Conservation (phyloP, 495 filamentous ascomycete species). For the Penicillium steckii region DNA sequence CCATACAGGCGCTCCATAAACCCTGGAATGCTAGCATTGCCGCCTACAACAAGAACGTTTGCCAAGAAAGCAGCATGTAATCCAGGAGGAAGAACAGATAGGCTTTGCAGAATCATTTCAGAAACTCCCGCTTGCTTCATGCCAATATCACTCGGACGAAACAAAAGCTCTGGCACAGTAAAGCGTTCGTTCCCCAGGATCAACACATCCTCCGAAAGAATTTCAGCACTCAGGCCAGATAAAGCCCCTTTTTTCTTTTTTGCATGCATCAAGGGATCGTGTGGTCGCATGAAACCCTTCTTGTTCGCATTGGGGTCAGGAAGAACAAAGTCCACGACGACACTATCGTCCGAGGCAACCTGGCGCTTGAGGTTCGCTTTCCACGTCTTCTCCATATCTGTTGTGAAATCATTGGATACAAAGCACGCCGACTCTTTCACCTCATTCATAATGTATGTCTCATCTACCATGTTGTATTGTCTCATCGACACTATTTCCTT, state of each 20-base stretch:
- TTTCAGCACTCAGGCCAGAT: slow-evolving; percentile 51
- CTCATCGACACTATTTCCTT: slow-evolving; percentile 86
- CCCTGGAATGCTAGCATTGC: slow-evolving; percentile 74
- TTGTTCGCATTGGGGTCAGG: slow-evolving; percentile 81
- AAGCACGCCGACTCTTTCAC: slow-evolving; percentile 92
- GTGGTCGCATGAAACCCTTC: slow-evolving; percentile 71
- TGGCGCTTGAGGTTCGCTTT: slow-evolving; percentile 64
- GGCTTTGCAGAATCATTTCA: slow-evolving; percentile 74
- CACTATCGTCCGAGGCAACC: slow-evolving; percentile 52
- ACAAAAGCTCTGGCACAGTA: slow-evolving; percentile 84
- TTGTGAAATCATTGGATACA: slow-evolving; percentile 72
- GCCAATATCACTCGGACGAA: slow-evolving; percentile 82
- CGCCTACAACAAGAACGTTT: slow-evolving; percentile 87
- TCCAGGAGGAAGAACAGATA: slow-evolving; percentile 72
- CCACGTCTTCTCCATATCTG: slow-evolving; percentile 80
- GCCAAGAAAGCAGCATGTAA: slow-evolving; percentile 77
- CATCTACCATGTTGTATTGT: slow-evolving; percentile 92
- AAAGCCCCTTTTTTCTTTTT: slow-evolving; percentile 56
- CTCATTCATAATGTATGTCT: slow-evolving; percentile 88
- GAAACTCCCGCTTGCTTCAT: slow-evolving; percentile 81
- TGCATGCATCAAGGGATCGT: slow-evolving; percentile 63
- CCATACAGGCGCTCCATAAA: slow-evolving; percentile 75
- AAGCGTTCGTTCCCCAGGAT: slow-evolving; percentile 92
- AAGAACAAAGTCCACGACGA: slow-evolving; percentile 89
- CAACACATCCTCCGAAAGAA: slow-evolving; percentile 73